Percentiles rank a stretch among this genome's conserved stretches.
Evolutionary conservation across 768 basidiomycete species (phyloP).

Genomic region (Paxillus ammoniavirescens): DNA sequence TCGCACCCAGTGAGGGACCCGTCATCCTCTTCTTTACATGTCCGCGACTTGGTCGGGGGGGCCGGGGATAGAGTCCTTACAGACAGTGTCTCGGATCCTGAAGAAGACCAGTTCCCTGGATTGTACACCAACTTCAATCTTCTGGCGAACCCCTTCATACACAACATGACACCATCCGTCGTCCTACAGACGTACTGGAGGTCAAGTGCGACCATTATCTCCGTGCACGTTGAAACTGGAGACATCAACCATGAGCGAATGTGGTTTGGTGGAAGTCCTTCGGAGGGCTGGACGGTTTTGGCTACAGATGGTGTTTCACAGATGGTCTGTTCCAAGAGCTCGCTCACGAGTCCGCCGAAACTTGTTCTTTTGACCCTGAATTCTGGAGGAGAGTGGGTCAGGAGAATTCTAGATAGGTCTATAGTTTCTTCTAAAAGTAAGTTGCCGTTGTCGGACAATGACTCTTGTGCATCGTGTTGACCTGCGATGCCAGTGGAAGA

Average conservation of each 20-base stretch:
- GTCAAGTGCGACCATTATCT: slow-evolving; percentile 46
- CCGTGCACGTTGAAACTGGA: slow-evolving; percentile 41
- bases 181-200: slow-evolving; percentile 50
- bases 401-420: slow-evolving; percentile 44
- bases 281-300: slow-evolving; percentile 49
- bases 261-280: slow-evolving; percentile 2
- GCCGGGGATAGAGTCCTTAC: slow-evolving; percentile 31
- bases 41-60: slow-evolving; percentile 32
- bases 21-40: slow-evolving; percentile 47
- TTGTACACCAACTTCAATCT: slow-evolving; percentile 52
- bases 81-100: slow-evolving; percentile 38
- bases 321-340: slow-evolving; percentile 47
- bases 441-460: slow-evolving; percentile 9
- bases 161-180: not conserved
- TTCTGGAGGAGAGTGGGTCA: slow-evolving; percentile 23
- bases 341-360: slow-evolving; percentile 41
- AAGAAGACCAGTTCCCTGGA: slow-evolving; percentile 49
- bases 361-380: slow-evolving; percentile 44
- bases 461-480: not conserved
- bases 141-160: slow-evolving; percentile 37
- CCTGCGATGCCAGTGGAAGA: slow-evolving; percentile 32
- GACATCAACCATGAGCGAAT: slow-evolving; percentile 29
- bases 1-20: slow-evolving; percentile 51
- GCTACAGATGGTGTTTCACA: slow-evolving; percentile 40
- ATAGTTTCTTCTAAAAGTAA: slow-evolving; percentile 37